phyloP scores from a whole-genome alignment of 768 basidiomycete species.

The Mycena pura region DNA sequence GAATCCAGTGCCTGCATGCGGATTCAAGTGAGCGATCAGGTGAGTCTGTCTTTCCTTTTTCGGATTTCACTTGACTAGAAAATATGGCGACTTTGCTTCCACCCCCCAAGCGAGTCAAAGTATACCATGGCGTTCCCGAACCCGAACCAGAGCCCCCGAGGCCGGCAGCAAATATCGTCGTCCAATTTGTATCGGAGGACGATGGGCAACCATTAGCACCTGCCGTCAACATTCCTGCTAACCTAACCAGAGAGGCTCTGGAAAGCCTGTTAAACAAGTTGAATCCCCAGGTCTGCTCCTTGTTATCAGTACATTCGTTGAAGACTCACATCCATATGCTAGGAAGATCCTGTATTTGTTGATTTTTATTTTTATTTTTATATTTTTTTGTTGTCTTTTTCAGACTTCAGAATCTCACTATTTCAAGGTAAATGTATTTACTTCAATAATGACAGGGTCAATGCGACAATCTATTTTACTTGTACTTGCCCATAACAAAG shows the following conservation, averaged over 20 bases:
- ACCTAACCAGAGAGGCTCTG: slow-evolving; percentile 81
- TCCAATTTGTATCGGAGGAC: slow-evolving; percentile 92
- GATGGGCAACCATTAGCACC: slow-evolving; percentile 85
- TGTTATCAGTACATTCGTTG: neutral
- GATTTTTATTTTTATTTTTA: too few relatives aligned
- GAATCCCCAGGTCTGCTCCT: slow-evolving; percentile 65
- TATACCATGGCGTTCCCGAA: slow-evolving; percentile 76
- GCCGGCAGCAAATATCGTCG: slow-evolving; percentile 74
- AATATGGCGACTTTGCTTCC: slow-evolving; percentile 89
- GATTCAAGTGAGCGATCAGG: too few relatives aligned
- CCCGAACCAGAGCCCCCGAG: slow-evolving; percentile 58
- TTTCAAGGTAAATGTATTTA: too few relatives aligned
- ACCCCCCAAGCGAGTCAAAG: slow-evolving; percentile 87
- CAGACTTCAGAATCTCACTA: too few relatives aligned
- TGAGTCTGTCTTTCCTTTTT: neutral
- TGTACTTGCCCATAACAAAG: too few relatives aligned
- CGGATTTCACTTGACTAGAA: neutral
- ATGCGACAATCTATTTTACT: too few relatives aligned
- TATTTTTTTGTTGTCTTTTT: too few relatives aligned
- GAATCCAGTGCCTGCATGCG: slow-evolving; percentile 4
- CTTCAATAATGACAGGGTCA: too few relatives aligned
- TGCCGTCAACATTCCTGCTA: slow-evolving; percentile 87
- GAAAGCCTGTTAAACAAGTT: slow-evolving; percentile 92
- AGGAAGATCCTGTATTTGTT: slow-evolving; percentile 93
- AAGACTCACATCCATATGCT: slow-evolving; percentile 29